phyloP scores from a whole-genome alignment of 805 yeast species.

The Candida krabiensis region DNA sequence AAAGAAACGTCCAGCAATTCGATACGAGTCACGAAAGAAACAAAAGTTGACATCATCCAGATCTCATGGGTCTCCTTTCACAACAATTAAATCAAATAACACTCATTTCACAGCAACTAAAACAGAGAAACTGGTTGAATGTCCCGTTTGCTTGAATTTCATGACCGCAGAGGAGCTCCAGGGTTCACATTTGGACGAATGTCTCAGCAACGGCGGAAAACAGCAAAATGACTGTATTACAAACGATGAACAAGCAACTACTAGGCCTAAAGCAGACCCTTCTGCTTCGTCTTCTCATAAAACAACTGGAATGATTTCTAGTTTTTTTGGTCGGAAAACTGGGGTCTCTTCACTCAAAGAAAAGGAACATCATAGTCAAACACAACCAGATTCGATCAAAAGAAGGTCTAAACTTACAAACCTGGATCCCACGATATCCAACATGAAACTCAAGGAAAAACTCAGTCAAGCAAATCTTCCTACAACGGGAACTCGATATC shows the following conservation, averaged over 20 bases:
- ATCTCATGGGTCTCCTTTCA: no score
- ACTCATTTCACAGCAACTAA: constrained; percentile 1
- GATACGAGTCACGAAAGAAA: constrained; percentile 17
- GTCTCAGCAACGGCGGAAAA: constrained; percentile 37
- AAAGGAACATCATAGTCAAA: constrained; percentile 18
- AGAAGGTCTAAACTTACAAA: constrained; percentile 49
- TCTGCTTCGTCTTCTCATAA: not conserved
- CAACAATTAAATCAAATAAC: not conserved
- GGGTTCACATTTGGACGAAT: constrained; percentile 59
- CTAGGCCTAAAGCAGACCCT: no score
- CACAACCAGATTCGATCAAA: constrained; percentile 22
- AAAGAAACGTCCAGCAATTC: constrained; percentile 8
- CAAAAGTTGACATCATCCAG: constrained; percentile 1
- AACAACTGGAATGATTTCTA: constrained; percentile 11
- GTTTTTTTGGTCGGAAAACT: constrained; percentile 12
- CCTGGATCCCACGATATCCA: constrained; percentile 60
- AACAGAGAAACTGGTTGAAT: constrained; percentile 42
- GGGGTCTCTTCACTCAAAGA: not conserved
- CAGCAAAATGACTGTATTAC: no score
- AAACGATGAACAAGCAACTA: no score
- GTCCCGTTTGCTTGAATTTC: constrained; percentile 64
- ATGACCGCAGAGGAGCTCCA: constrained; percentile 60
- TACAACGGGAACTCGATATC: constrained; percentile 59
- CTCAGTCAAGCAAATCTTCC: constrained; percentile 56
- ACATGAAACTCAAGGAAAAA: constrained; percentile 60